A percentile compares a stretch with the other conserved stretches of the same genome.
phyloP scores from a whole-genome alignment of 441 rosid genomes.

The Syzygium syzygioides region DNA sequence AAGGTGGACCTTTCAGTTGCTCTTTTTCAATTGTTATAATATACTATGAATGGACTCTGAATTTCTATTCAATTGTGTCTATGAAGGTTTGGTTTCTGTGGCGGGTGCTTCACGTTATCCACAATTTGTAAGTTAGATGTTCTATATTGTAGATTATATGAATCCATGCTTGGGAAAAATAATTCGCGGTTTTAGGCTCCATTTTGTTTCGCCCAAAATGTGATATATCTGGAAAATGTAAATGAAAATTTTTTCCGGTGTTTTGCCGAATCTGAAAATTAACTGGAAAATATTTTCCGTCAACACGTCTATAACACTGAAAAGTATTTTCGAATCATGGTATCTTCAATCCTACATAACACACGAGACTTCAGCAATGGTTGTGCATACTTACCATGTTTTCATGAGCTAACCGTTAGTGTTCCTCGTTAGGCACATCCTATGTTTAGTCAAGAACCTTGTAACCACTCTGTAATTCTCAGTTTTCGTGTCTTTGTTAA shows the following conservation, averaged over 20 bases:
- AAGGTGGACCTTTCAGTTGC: background rate
- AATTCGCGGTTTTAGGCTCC: background rate
- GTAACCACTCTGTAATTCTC: background rate
- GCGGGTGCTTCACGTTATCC: background rate
- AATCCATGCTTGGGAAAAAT: background rate
- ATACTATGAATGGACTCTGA: background rate
- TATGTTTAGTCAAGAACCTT: background rate
- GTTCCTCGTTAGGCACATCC: background rate
- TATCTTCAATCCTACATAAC: background rate
- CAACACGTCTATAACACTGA: background rate
- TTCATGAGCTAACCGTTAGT: background rate
- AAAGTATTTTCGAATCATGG: background rate
- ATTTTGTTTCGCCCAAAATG: no score
- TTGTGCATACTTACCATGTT: background rate
- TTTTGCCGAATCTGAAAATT: no score
- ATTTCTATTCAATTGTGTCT: background rate
- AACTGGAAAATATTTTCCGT: background rate
- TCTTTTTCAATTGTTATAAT: background rate
- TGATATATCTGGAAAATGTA: no score
- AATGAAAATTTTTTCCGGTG: no score
- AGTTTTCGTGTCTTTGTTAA: background rate
- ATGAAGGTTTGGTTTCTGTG: background rate
- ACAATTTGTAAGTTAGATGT: background rate
- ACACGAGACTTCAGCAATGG: background rate
- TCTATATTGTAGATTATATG: background rate